phyloP scores from a whole-genome alignment of 495 filamentous ascomycete species.

The Penicillium goetzii region DNA sequence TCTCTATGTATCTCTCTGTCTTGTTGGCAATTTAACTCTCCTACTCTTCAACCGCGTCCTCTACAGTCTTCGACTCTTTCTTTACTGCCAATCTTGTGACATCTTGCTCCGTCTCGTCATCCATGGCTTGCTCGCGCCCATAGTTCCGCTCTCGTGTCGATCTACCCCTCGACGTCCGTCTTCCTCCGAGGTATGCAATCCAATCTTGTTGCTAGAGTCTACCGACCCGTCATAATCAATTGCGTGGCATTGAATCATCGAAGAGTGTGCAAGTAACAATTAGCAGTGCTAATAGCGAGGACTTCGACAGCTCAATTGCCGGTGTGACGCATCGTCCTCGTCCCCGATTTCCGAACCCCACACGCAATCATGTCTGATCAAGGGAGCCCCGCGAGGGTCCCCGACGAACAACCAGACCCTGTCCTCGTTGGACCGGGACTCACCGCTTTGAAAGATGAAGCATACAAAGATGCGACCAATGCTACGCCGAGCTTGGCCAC shows the following conservation, averaged over 20 bases:
- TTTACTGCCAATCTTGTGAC: background rate
- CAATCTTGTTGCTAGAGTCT: conserved; percentile 7
- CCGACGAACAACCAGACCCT: conserved; percentile 42
- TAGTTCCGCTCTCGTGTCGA: conserved; percentile 23
- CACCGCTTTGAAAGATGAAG: conserved; percentile 38
- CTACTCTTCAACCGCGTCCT: background rate
- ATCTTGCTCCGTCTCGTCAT: conserved; percentile 7
- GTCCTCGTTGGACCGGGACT: conserved; percentile 42
- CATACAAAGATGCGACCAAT: conserved; percentile 34
- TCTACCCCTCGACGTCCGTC: conserved; percentile 19
- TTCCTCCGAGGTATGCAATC: conserved; percentile 28
- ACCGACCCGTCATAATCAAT: conserved; percentile 10
- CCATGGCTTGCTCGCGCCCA: conserved; percentile 31
- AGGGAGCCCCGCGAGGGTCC: conserved; percentile 34
- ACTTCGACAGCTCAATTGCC: conserved; percentile 16
- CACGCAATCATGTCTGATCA: conserved; percentile 39
- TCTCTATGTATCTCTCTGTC: background rate
- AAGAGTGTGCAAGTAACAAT: conserved; percentile 23
- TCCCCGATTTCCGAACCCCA: conserved; percentile 13
- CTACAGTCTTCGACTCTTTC: background rate
- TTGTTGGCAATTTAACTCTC: background rate
- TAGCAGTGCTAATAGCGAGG: conserved; percentile 17
- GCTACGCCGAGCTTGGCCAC: conserved; percentile 34
- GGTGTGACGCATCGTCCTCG: conserved; percentile 10
- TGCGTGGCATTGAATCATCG: background rate